phyloP scores from a whole-genome alignment of 2,329 filamentous ascomycete species.

The Exophiala phaeomuriformis region DNA sequence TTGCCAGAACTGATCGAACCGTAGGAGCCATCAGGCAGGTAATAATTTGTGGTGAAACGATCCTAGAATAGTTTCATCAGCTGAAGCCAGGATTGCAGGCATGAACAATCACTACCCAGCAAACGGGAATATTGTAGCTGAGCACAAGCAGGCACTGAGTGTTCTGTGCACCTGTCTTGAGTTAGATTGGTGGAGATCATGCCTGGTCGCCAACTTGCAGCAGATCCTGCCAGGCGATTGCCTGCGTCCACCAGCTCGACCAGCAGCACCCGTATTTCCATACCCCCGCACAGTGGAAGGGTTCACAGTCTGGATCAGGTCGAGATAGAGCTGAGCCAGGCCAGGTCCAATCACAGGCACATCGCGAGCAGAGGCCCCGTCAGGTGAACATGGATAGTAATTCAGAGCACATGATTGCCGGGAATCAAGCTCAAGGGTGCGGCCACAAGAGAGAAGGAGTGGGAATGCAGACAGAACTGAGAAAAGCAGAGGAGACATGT shows the following conservation, averaged over 20 bases:
- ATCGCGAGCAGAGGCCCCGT: conserved; percentile 27
- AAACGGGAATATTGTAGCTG: conserved; percentile 41
- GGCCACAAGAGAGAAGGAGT: conserved; percentile 1
- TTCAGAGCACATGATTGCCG: conserved; percentile 26
- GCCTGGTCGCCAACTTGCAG: conserved; percentile 19
- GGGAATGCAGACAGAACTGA: background rate
- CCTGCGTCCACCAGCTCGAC: conserved; percentile 1
- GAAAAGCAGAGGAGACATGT: background rate
- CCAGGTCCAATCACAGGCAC: conserved; percentile 29
- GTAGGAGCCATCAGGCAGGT: conserved; percentile 42
- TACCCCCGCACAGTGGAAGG: conserved; percentile 4
- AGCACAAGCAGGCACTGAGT: conserved; percentile 39
- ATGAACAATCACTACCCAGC: conserved; percentile 33
- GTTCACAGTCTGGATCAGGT: conserved; percentile 29
- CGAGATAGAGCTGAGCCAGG: conserved; percentile 30
- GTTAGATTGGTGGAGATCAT: background rate
- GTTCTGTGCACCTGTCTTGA: conserved; percentile 28
- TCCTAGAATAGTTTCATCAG: conserved; percentile 30
- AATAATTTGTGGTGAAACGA: conserved; percentile 46
- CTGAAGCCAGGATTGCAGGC: background rate
- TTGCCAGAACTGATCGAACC: conserved; percentile 41
- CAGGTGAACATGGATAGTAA: conserved; percentile 31
- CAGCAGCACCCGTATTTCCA: background rate
- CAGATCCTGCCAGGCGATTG: conserved; percentile 18
- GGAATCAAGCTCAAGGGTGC: conserved; percentile 4